Conservation (phyloP, 2,329 filamentous ascomycete species). For the Thelonectria discophora region DNA sequence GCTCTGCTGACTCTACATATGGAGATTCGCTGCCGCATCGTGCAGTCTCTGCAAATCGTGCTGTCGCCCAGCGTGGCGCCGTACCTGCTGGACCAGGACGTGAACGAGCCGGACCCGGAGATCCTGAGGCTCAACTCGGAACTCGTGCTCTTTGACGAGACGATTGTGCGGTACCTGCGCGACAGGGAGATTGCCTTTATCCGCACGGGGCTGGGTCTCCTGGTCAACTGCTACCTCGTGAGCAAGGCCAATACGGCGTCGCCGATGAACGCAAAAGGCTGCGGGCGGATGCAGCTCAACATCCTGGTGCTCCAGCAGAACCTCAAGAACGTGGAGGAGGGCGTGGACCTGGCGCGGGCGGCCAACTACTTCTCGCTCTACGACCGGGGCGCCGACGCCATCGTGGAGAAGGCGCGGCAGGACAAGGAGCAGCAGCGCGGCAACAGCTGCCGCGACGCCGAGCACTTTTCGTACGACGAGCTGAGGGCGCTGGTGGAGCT, state of each 20-base stretch:
- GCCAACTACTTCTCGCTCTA: constrained; percentile 77
- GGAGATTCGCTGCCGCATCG: constrained; percentile 85
- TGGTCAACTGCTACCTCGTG: constrained; percentile 84
- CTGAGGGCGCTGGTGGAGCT: constrained; percentile 72
- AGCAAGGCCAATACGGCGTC: constrained; percentile 74
- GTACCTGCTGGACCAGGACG: constrained; percentile 74
- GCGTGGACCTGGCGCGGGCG: constrained; percentile 69
- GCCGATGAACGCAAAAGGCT: constrained; percentile 85
- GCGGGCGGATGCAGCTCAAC: constrained; percentile 89
- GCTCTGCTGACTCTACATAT: constrained; percentile 88
- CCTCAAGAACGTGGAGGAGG: constrained; percentile 87
- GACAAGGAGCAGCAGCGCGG: constrained; percentile 49
- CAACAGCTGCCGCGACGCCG: constrained; percentile 45
- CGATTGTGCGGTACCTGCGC: constrained; percentile 76
- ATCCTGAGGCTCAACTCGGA: constrained; percentile 86
- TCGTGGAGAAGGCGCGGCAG: constrained; percentile 69
- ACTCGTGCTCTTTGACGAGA: constrained; percentile 88
- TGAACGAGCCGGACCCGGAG: constrained; percentile 79
- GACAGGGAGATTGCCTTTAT: constrained; percentile 78
- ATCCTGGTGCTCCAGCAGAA: constrained; percentile 96
- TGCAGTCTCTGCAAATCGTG: constrained; percentile 76
- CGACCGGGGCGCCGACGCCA: constrained; percentile 69
- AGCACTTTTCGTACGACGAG: constrained; percentile 71
- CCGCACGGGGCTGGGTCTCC: constrained; percentile 75
- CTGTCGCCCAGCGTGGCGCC: constrained; percentile 68